Evolutionary conservation across 2,329 filamentous ascomycete genomes (phyloP), one percentile per base, ranked within the genome.

Genomic region (Xenosphaeropsis pyriputrescens): DNA sequence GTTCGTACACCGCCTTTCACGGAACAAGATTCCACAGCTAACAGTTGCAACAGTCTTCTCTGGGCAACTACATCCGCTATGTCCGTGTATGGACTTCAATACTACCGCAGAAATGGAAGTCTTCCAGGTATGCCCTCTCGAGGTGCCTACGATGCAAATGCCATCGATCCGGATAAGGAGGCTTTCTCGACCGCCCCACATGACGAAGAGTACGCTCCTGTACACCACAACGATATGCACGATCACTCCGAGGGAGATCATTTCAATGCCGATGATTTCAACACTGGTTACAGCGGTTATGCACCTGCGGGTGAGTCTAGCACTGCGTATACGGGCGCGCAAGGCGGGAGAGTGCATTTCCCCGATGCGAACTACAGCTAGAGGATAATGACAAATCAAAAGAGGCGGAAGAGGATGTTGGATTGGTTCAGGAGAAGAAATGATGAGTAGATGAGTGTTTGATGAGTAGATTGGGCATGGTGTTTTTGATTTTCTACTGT

Each of bases 141-240:
- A 37, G 50, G 46, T 11, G 33, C 17, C 40, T 76, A 76, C 53
- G 71, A 35, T 22, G 26, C 35, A 14, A 55, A 53, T 37, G 50
- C 53, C 2, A 78, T 78, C 47, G 75, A 79, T 52, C 75, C 75
- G 1, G 75, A 80, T 56, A 79, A 79, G 61, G 74, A 75, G 18
- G 75, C 75, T 42, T 80, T 80, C 58, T 77, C 72, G 40, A 76
- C 75, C 56, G 72, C 71, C 12, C 72, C 72, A n/a, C 70, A 75
- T 50, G 73, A 75, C 47, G 75, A 79, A 45, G 75, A 79, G 32
- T 79, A 79, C 49, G 70, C 74, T 36, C 71, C 70, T 12, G 66
- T 79, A 43, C 65, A 75, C 54, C 62, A 64, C 57, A 63, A 71
- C 40, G 67, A 74, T 47, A 63, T 26, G 22, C 22, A 26, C 8